phyloP scores from a whole-genome alignment of 768 basidiomycete genomes.

The Lyophyllum shimeji region DNA sequence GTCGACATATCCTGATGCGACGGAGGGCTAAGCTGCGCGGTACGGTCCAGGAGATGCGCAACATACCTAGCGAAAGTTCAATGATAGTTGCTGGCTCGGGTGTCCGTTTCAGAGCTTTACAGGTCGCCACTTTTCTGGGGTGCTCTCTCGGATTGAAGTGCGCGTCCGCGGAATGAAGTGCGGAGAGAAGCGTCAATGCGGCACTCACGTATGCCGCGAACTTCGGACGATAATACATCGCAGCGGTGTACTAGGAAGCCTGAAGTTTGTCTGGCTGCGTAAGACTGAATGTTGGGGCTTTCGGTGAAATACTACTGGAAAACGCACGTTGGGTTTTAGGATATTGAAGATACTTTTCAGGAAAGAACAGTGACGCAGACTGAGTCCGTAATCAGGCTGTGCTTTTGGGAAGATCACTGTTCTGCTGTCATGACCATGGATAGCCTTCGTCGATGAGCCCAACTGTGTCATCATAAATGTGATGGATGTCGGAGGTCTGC shows the following conservation, averaged over 20 bases:
- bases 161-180: neutral
- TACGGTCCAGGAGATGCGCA: neutral
- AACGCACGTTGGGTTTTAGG: no score
- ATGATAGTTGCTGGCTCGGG: conserved; percentile 29
- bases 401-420: neutral
- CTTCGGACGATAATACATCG: neutral
- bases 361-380: neutral
- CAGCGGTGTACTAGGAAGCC: neutral
- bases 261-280: neutral
- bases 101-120: conserved; percentile 41
- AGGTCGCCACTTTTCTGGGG: conserved; percentile 31
- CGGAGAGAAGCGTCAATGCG: neutral
- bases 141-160: conserved; percentile 41
- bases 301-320: no score
- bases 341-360: no score
- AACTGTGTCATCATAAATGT: neutral
- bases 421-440: neutral
- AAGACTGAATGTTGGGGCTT: neutral
- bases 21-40: neutral
- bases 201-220: neutral
- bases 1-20: conserved; percentile 56
- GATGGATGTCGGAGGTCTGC: neutral
- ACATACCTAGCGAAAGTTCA: conserved; percentile 49
- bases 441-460: neutral
- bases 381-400: neutral